Conservation (phyloP, 179 eudicot species). For the Actinidia polygama region DNA sequence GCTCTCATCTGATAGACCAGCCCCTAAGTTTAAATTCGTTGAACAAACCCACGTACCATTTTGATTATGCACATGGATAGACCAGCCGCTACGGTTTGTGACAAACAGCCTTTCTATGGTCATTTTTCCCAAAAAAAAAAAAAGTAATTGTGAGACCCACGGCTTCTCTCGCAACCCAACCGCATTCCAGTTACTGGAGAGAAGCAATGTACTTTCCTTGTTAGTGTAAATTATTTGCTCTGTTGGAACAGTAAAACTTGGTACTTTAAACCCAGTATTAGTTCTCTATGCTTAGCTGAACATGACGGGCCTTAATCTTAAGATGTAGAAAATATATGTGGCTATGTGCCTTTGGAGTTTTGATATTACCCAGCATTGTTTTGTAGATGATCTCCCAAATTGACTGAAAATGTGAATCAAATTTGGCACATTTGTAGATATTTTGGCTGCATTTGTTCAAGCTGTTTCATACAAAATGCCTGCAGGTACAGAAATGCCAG, state of each 20-base stretch:
- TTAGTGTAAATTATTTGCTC: background rate
- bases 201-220: background rate
- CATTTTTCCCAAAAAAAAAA: background rate
- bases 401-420: background rate
- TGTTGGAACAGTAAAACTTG: background rate
- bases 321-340: background rate
- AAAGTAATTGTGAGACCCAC: no score
- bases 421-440: background rate
- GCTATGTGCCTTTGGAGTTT: background rate
- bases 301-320: background rate
- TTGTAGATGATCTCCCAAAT: background rate
- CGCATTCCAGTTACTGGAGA: background rate
- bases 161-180: background rate
- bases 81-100: background rate
- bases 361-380: background rate
- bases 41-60: background rate
- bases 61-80: background rate
- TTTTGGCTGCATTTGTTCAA: background rate
- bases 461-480: background rate
- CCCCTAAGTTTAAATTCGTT: background rate
- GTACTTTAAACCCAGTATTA: background rate
- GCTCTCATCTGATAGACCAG: background rate
- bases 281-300: background rate
- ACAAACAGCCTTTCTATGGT: background rate
- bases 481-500: background rate